Evolutionary conservation across 2,329 filamentous ascomycete genomes (phyloP).

Genomic region (Hypomyces rosellus): DNA sequence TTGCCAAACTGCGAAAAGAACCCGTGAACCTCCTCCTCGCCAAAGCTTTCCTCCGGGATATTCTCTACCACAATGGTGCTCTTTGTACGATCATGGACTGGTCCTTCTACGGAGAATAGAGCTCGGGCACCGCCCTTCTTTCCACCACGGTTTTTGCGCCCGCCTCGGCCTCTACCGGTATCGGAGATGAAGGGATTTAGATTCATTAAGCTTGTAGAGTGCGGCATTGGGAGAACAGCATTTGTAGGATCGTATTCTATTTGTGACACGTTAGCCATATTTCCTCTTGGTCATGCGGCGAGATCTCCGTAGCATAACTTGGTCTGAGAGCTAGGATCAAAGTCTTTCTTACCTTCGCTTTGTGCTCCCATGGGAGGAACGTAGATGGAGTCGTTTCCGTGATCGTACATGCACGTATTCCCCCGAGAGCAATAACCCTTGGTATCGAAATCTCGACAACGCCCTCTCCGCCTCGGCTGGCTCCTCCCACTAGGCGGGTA

Average conservation of each 20-base stretch:
- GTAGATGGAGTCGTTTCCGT: slow-evolving; percentile 49
- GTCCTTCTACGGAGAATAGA: slow-evolving; percentile 58
- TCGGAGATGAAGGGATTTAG: slow-evolving; percentile 18
- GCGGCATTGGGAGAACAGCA: slow-evolving; percentile 19
- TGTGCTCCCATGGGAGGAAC: slow-evolving; percentile 22
- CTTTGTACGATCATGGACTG: slow-evolving; percentile 55
- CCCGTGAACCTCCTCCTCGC: slow-evolving; percentile 55
- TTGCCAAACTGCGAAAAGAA: slow-evolving; percentile 70
- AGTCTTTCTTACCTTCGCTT: slow-evolving; percentile 21
- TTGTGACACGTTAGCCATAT: slow-evolving; percentile 10
- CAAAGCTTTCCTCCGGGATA: slow-evolving; percentile 66
- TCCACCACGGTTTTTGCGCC: slow-evolving; percentile 26
- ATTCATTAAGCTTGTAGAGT: slow-evolving; percentile 13
- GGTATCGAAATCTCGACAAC: slow-evolving; percentile 63
- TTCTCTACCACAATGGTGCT: slow-evolving; percentile 69
- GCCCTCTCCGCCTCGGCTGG: slow-evolving; percentile 34
- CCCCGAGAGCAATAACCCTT: slow-evolving; percentile 68
- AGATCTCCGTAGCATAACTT: too few relatives aligned
- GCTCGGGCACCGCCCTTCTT: slow-evolving; percentile 38
- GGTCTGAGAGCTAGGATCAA: too few relatives aligned
- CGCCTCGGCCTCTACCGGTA: slow-evolving; percentile 28
- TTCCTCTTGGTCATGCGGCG: background rate
- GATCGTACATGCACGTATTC: slow-evolving; percentile 61
- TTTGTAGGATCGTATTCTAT: slow-evolving; percentile 30
- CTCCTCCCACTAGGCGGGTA: slow-evolving; percentile 17